Base-by-base conservation (phyloP, 2,329 filamentous ascomycete species). In the Trichoderma lentiforme region DNA sequence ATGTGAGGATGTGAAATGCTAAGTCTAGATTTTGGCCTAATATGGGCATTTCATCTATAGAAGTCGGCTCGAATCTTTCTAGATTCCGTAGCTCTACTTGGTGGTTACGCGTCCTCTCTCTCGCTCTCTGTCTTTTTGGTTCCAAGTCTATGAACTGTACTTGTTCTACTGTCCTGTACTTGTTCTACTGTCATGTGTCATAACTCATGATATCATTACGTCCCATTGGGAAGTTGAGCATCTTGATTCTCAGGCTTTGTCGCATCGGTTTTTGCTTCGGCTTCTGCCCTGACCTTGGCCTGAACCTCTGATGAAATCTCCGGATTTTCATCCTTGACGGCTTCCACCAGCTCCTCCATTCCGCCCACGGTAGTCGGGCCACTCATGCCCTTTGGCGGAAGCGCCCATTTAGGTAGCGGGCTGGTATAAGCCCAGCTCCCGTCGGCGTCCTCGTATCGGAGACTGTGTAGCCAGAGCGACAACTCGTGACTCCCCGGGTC, bases 401-500 rank as follows among this genome's bases (percentile, higher is more conserved):
- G 81, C 18, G 94, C 95, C 96, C 96, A 99, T 24, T 84, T 84
- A 1, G 96, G 96, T 79, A 98, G 85, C 28, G 90, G 88, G 75
- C 95, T 98, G 78, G 91, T 89, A 81, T 98, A 98, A 68, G 90
- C 90, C 96, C 96, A 99, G 68, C 86, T 86, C 4, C 95, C 95
- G 30, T 90, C 90, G 30, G 90, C 88, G 80, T 95, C 95, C 76
- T 95, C 91, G 80, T 99, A 99, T 60, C 93, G 90, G 73, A 94
- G 89, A 71, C 95, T 97, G 83, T 99, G 96, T 73, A 99, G 86
- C 87, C 95, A 99, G 53, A 99, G 92, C 0, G 93, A 93, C 61
- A 99, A 86, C 84, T 99, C 96, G 77, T 98, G 95, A 56, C 86
- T 83, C 1, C 95, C 95, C 0, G 96, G 96, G 79, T 99, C 96